A percentile compares a stretch with the other conserved stretches of the same genome.
These are phyloP conservation scores for Arabidopsis arenosa DNA, from an alignment of 345 rosid species.

Conservation along the genomic window DNA sequence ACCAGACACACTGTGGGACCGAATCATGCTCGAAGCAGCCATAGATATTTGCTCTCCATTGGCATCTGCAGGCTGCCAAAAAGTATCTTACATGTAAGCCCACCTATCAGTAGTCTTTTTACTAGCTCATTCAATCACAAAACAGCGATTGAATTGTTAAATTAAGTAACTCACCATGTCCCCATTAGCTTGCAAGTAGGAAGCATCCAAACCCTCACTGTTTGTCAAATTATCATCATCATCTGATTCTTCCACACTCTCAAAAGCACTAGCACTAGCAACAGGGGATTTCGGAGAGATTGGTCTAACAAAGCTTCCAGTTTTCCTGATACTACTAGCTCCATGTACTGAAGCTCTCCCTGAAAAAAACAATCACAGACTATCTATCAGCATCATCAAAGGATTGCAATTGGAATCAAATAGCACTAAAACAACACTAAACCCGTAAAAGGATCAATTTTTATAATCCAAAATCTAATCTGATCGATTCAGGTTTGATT, in stretches of 20 bases:
- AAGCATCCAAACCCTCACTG: constrained; percentile 58
- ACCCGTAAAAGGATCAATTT: background rate
- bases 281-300: constrained; percentile 95
- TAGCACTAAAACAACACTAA: background rate
- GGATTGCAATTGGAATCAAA: too few species aligned
- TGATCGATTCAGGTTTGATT: background rate
- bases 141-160: background rate
- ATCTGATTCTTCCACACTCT: constrained; percentile 90
- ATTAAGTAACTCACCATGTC: constrained; percentile 66
- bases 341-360: constrained; percentile 67
- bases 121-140: constrained; percentile 7
- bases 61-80: constrained; percentile 50
- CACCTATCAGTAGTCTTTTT: background rate
- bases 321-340: constrained; percentile 58
- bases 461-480: constrained; percentile 20
- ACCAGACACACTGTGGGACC: constrained; percentile 93
- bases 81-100: background rate
- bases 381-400: constrained; percentile 18
- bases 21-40: constrained; percentile 83
- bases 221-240: constrained; percentile 85
- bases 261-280: constrained; percentile 94
- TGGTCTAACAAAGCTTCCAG: constrained; percentile 68
- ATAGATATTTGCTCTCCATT: constrained; percentile 65
- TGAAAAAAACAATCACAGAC: constrained; percentile 37
- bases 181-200: constrained; percentile 74